Evolutionary conservation across 805 yeast genomes (phyloP).

Genomic region (Tetrapisispora taiwanensis): DNA sequence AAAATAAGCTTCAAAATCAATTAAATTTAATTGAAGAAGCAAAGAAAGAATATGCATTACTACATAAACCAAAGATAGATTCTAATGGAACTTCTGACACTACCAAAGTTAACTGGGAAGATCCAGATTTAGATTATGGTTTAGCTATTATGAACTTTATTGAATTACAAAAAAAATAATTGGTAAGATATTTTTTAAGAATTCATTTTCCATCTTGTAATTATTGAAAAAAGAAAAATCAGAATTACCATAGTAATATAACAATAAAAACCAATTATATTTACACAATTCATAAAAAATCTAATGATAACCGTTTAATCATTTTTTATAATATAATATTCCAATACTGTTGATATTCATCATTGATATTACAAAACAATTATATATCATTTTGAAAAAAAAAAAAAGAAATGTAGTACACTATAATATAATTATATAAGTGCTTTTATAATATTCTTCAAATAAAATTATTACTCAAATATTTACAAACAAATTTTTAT

Average conservation of each 20-base stretch:
- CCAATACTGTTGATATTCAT: too few species aligned
- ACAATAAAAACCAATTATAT: too few species aligned
- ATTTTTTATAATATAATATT: too few species aligned
- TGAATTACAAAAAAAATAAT: constrained; percentile 37
- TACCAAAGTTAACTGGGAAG: constrained; percentile 60
- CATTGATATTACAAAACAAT: too few species aligned
- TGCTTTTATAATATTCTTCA: too few species aligned
- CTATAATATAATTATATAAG: too few species aligned
- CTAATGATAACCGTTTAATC: neutral
- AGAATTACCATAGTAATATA: too few species aligned
- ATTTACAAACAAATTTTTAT: too few species aligned
- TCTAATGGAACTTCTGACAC: neutral
- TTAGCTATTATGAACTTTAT: constrained; percentile 56
- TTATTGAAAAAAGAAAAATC: neutral
- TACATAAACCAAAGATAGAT: constrained; percentile 30
- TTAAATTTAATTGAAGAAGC: constrained; percentile 78
- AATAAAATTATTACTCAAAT: neutral
- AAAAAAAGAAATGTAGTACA: too few species aligned
- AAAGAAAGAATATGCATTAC: constrained; percentile 74
- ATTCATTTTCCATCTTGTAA: neutral
- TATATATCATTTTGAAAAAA: too few species aligned
- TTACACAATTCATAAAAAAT: too few species aligned
- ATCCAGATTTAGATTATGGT: constrained; percentile 83
- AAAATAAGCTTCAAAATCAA: constrained; percentile 49
- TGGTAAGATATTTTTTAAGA: neutral